These are phyloP conservation scores for Eleusine coracana DNA, from an alignment of 176 grass and related monocot species.

Conservation along the genomic window DNA sequence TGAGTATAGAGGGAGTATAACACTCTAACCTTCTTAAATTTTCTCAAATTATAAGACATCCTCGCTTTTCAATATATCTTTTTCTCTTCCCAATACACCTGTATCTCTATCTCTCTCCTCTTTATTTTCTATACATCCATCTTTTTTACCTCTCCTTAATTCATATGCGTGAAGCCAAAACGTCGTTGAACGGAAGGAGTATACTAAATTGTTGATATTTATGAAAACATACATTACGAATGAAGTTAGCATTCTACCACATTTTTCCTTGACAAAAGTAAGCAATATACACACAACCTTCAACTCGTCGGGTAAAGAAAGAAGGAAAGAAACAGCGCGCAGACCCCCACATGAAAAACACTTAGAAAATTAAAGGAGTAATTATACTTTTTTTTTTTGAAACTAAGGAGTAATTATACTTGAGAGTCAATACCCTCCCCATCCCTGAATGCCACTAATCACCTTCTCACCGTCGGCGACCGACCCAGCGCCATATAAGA, in stretches of 20 bases:
- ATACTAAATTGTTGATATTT: neutral
- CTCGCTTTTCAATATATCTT: too few species aligned
- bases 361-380: neutral
- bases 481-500: constrained; percentile 42
- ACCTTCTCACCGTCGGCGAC: constrained; percentile 50
- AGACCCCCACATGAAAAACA: neutral
- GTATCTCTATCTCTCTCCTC: too few species aligned
- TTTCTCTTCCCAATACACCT: too few species aligned
- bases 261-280: neutral
- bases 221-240: neutral
- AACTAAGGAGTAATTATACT: constrained; percentile 9
- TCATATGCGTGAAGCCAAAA: too few species aligned
- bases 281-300: neutral
- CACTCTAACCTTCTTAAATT: too few species aligned
- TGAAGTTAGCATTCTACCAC: neutral
- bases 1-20: too few species aligned
- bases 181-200: too few species aligned
- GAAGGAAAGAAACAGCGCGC: neutral
- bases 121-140: too few species aligned
- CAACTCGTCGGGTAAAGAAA: neutral
- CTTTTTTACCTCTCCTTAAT: too few species aligned
- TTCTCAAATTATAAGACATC: too few species aligned
- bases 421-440: constrained; percentile 23
- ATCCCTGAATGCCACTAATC: constrained; percentile 18
- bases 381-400: too few species aligned